These are phyloP conservation scores for Metschnikowia noctiluminum DNA, from an alignment of 805 yeast species.

Conservation along the genomic window DNA sequence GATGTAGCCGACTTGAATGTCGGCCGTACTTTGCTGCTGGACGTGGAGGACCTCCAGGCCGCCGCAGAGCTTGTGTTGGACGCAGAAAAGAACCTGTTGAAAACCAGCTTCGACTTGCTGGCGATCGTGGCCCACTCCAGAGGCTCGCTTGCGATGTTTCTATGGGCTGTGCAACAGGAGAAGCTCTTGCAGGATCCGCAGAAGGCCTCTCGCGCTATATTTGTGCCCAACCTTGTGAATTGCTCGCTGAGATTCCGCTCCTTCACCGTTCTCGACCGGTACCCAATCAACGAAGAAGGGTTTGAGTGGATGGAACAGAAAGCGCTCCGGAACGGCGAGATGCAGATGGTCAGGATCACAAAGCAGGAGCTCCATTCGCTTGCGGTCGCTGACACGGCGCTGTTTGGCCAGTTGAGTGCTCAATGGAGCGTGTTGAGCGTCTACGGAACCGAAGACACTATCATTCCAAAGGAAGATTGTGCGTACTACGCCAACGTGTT, in stretches of 20 bases:
- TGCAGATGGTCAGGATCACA: slow-evolving; percentile 41
- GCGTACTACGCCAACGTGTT: slow-evolving; percentile 56
- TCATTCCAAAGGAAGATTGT: slow-evolving; percentile 65
- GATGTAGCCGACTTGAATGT: slow-evolving; percentile 32
- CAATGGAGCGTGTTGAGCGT: slow-evolving; percentile 58
- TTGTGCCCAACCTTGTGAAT: slow-evolving; percentile 67
- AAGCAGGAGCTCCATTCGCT: slow-evolving; percentile 50
- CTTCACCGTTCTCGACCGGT: slow-evolving; percentile 42
- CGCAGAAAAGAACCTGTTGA: slow-evolving; percentile 33
- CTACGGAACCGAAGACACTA: slow-evolving; percentile 66
- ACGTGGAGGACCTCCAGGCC: slow-evolving; percentile 61
- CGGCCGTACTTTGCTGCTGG: slow-evolving; percentile 63
- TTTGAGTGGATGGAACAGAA: slow-evolving; percentile 29
- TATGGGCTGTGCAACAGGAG: slow-evolving; percentile 58
- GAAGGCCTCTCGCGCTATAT: slow-evolving; percentile 26
- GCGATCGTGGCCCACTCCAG: slow-evolving; percentile 77
- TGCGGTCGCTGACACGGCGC: slow-evolving; percentile 44
- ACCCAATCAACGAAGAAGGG: slow-evolving; percentile 22
- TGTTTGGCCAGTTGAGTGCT: slow-evolving; percentile 38
- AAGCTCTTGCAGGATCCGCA: slow-evolving; percentile 26
- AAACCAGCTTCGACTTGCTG: slow-evolving; percentile 44
- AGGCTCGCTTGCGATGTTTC: slow-evolving; percentile 71
- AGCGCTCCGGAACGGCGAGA: slow-evolving; percentile 50
- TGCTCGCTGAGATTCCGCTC: slow-evolving; percentile 68
- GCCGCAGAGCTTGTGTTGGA: slow-evolving; percentile 30